Conservation (phyloP, 148 eudicot species). For the Gaultheria prostrata region DNA sequence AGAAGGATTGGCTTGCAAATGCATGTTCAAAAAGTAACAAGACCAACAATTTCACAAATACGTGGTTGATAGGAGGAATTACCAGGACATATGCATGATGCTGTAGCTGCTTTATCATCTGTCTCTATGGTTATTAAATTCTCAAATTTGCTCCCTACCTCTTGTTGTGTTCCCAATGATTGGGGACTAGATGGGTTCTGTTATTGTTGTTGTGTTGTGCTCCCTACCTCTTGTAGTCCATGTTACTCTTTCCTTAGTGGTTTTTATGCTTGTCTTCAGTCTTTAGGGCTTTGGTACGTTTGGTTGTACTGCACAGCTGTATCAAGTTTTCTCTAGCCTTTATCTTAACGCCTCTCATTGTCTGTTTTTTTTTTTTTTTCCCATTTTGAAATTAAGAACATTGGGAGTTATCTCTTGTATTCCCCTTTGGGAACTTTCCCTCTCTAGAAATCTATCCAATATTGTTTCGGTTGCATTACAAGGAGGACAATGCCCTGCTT, state of each 20-base stretch:
- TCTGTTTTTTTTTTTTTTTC: not conserved
- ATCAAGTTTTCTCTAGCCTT: not conserved
- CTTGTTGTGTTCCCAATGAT: too few relatives aligned
- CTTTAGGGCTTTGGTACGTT: not conserved
- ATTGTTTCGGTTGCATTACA: not conserved
- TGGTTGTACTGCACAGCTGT: slow-evolving; percentile 3
- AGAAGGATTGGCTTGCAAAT: not conserved
- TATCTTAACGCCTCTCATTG: not conserved
- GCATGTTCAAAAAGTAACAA: not conserved
- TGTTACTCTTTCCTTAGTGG: not conserved
- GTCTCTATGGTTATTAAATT: not conserved
- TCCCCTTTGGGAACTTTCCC: not conserved
- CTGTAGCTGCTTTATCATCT: not conserved
- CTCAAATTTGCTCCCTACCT: not conserved
- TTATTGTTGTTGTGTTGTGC: too few relatives aligned
- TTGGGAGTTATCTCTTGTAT: not conserved
- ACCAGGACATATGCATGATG: not conserved
- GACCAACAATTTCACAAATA: not conserved
- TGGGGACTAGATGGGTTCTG: too few relatives aligned
- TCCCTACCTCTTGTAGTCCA: not conserved
- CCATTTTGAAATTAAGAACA: not conserved
- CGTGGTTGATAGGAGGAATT: not conserved
- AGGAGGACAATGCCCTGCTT: not conserved
- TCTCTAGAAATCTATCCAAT: not conserved
- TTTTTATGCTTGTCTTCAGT: not conserved